Percentiles rank a stretch among this genome's conserved stretches.
phyloP scores from a whole-genome alignment of 176 grass and related monocot species.

The Oryza meyeriana region DNA sequence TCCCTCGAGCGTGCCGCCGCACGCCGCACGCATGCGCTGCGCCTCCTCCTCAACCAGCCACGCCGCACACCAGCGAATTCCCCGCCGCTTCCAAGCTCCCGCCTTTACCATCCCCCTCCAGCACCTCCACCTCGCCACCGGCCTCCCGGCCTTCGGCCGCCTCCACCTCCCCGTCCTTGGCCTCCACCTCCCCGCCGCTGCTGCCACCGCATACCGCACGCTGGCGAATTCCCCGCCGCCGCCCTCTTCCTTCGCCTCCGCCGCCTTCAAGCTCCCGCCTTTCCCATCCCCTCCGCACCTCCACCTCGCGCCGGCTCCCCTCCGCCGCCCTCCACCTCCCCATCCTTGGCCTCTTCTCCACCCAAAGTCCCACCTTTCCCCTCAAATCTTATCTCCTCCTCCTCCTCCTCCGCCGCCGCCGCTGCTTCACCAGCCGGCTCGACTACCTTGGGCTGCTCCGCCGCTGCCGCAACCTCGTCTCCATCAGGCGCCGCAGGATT shows the following conservation, averaged over 20 bases:
- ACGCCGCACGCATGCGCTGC: too few species aligned
- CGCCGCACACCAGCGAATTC: too few species aligned
- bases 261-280: neutral
- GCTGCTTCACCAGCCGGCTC: neutral
- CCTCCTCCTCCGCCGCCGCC: neutral
- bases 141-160: too few species aligned
- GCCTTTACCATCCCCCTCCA: too few species aligned
- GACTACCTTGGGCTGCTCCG: neutral
- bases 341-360: neutral
- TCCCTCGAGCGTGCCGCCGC: too few species aligned
- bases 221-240: neutral
- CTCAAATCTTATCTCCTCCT: conserved; percentile 21
- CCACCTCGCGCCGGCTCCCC: neutral
- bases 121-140: too few species aligned
- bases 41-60: too few species aligned
- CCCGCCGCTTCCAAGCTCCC: too few species aligned
- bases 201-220: too few species aligned
- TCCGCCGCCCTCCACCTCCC: too few species aligned
- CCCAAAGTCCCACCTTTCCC: neutral
- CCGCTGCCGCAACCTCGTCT: neutral
- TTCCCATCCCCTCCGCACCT: neutral
- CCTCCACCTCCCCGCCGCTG: too few species aligned
- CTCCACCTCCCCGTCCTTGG: too few species aligned
- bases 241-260: neutral
- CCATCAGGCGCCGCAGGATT: neutral